Evolutionary conservation across 139 green algal species (phyloP).

Genomic region (Coelastrella sp.): DNA sequence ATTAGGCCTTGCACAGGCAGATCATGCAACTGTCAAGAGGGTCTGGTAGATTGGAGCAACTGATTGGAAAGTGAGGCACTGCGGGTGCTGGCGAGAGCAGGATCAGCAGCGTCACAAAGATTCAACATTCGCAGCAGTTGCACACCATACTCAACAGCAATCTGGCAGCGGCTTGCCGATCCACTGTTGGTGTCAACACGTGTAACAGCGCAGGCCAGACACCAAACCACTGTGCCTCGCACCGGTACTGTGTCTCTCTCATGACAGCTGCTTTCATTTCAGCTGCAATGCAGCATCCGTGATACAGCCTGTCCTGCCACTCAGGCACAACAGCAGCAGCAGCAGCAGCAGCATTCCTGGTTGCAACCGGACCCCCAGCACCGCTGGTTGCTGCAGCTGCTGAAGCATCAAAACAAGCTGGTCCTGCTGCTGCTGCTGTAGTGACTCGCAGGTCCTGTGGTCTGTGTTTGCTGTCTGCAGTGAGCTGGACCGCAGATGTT

Average conservation of each 20-base stretch:
- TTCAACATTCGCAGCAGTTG: too few relatives aligned
- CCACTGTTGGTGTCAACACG: too few relatives aligned
- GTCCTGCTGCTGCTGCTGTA: conserved; percentile 40
- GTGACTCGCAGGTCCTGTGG: conserved; percentile 75
- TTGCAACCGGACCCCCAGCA: background rate
- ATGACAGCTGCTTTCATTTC: conserved; percentile 67
- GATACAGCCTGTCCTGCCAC: conserved; percentile 64
- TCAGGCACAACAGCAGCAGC: background rate
- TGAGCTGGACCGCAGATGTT: conserved; percentile 41
- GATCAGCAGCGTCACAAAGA: too few relatives aligned
- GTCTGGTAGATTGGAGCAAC: too few relatives aligned
- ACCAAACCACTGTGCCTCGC: background rate
- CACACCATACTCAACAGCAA: too few relatives aligned
- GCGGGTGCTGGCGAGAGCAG: too few relatives aligned
- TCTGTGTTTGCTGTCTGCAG: conserved; percentile 72
- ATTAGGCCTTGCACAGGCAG: too few relatives aligned
- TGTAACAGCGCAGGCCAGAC: too few relatives aligned
- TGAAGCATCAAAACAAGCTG: background rate
- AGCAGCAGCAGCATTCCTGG: background rate
- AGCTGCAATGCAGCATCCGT: conserved; percentile 72
- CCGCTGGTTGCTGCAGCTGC: background rate
- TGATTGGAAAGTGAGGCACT: too few relatives aligned
- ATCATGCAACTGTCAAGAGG: too few relatives aligned
- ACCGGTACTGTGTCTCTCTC: conserved; percentile 70
- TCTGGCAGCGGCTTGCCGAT: too few relatives aligned